Base-by-base conservation (phyloP, 2,329 filamentous ascomycete genomes). In the Aspergillus sp. region DNA sequence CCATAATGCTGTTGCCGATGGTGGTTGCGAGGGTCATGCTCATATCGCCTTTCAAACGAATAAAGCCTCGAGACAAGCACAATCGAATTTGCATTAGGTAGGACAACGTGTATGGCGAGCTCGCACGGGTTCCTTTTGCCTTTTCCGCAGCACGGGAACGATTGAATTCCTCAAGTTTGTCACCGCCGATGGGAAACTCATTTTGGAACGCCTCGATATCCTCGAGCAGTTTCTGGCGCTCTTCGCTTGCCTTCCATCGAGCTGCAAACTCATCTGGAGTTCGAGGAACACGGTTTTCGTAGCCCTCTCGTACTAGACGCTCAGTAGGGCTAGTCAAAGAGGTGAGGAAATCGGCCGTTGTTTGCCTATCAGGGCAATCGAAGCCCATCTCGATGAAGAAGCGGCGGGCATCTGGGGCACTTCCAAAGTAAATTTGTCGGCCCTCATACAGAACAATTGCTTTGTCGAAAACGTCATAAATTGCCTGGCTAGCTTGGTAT, bases 21-120 rank as follows among this genome's bases (percentile, higher is more conserved):
- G 86, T 82, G 51, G 87, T 83, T 30, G 87, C 86, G 31, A 93
- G 66, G 0, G 90, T 91, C 69, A 94, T 80, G 68, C 85, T 89
- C 46, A 90, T 89, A 69, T 97, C 92, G 48, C 89, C 91, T 43
- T 81, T 83, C 9, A 96, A 82, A 46, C 93, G 87, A 69, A 87
- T 85, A 77, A 88, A 93, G 2, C 91, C 92, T 71, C 93, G 88
- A 83, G 87, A 90, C 28, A 96, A 80, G 73, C 92, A 96, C 7
- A 97, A 85, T 64, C 84, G 75, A 64, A 96, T 77, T 76, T 97
- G 93, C 78, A 92, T 88, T 1, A 61, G 52, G 68, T 89, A 93
- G 0, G 91, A 94, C 25, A 97, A 80, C 0, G 91, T 96, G 75
- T 89, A 97, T 0, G 93, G 92, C 0, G 91, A 95, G 71, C 85